Base-by-base conservation (phyloP, 805 yeast genomes). In the Yamadazyma olivae region DNA sequence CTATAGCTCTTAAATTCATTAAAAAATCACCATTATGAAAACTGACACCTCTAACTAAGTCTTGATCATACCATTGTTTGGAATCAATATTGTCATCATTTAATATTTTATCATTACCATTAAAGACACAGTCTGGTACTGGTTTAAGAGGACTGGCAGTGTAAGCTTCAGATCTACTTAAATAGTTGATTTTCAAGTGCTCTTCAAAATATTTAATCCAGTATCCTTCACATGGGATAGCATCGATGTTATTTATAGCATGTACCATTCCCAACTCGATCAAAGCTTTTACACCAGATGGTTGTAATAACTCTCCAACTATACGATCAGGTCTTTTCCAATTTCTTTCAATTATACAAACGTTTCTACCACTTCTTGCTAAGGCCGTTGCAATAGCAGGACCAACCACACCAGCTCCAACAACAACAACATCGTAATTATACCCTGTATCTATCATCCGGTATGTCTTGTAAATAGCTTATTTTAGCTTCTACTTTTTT, bases 351-450 rank as follows among this genome's bases (percentile, higher is more conserved):
- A 83, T 68, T 15, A 83, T 71, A 35, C 83, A 59, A 6, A 93
- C 97, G 34, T 74, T 72, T 47, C 95, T 74, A 21, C 98, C 98
- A 53, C 86, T 95, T 49, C 91, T 74, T 1, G 96, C 98, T 37
- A 93, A 64, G 3, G 85, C 89, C 1, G 89, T 83, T 29, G 97
- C 97, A 14, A 91, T 71, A 38, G 91, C 81, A 2, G 99, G 96
- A 1, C 99, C 99, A 17, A 88, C 82, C 15, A 91, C 95, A 38
- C 99, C 99, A n/a, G 98, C 97, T n/a, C 99, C 99, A 26, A 93
- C 79, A 17, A 93, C 83, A 27, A 91, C 80, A 33, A 82, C 91
- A 54, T 93, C 99, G 61, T 77, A 88, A 15, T 25, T 56, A 8
- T 29, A 4, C 14, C 13, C n/a, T n/a, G n/a, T n/a, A n/a, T n/a